A percentile compares a stretch with the other conserved stretches of the same genome.
Evolutionary conservation across 345 rosid genomes (phyloP).

Genomic region (Gossypium herbaceum): DNA sequence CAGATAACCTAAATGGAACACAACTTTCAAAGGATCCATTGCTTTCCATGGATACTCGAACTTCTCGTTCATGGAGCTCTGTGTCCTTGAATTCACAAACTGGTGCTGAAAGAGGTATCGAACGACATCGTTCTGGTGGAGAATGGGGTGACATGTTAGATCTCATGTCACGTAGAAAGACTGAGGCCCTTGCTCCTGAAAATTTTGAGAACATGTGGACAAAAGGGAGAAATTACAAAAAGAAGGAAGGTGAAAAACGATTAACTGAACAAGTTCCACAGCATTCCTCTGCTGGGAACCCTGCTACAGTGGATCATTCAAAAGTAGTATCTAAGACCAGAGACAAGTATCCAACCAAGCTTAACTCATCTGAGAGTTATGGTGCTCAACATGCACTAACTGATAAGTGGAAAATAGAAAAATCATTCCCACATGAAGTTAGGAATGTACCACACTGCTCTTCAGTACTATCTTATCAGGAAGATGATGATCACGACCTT

Average conservation of each 20-base stretch:
- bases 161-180: constrained; percentile 75
- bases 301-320: constrained; percentile 22
- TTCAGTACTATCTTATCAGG: constrained; percentile 38
- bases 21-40: constrained; percentile 76
- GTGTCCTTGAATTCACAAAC: constrained; percentile 44
- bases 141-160: constrained; percentile 86
- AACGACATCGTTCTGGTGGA: constrained; percentile 47
- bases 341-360: constrained; percentile 30
- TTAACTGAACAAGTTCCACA: constrained; percentile 38
- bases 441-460: constrained; percentile 34
- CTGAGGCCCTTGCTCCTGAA: constrained; percentile 88
- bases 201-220: constrained; percentile 97
- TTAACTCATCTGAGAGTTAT: constrained; percentile 20
- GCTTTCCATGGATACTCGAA: constrained; percentile 74
- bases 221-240: constrained; percentile 82
- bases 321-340: constrained; percentile 27
- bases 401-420: constrained; percentile 20
- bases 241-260: constrained; percentile 43
- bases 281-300: constrained; percentile 33
- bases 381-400: constrained; percentile 22
- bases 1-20: constrained; percentile 37
- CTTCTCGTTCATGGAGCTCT: constrained; percentile 73
- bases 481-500: constrained; percentile 43
- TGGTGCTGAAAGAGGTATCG: constrained; percentile 40
- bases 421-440: constrained; percentile 27